Evolutionary conservation across 768 basidiomycete genomes (phyloP), one percentile per base, ranked within the genome.

Genomic region (Pleurotus djamor): DNA sequence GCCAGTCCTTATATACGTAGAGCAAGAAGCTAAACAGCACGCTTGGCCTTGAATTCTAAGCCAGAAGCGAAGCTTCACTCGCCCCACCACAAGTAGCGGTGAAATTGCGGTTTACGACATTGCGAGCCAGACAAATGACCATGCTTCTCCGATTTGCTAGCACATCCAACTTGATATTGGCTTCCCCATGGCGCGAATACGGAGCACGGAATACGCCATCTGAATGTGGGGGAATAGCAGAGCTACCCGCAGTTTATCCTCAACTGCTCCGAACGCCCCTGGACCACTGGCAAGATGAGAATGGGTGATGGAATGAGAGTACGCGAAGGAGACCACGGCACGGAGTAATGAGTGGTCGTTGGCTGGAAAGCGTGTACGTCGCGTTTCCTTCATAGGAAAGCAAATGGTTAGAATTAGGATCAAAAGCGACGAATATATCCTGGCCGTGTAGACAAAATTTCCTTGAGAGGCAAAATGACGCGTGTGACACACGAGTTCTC

Each of bases 221-320:
- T 28, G 21, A 3, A 28, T 28, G 21, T 28, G 38, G 32, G 16
- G 41, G 49, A 54, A 54, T 38, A 17, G 14, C 34, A 37, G 12
- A 16, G 34, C 55, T 33, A 43, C 34, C 59, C 59, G 59, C 34
- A 36, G 59, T 59, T 59, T 59, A 52, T 59, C 59, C 59, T 59
- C 50, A 58, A 36, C 48, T 59, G 50, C 50, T 44, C 59, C 50
- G 50, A 50, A 51, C 17, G 5, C 14, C 14, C 59, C n/a, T 17
- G 44, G 37, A 50, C n/a, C 34, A 43, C 28, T 50, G 1, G 7
- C 35, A 10, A 10, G 41, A 44, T 9, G 41, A 9, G 52, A 13
- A 38, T 28, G 35, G 35, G 12, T 8, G 21, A 13, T 35, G 36
- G 45, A 58, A 13, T 17, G 44, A 58, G 32, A 13, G 48, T 33